phyloP scores from a whole-genome alignment of 164 flowering plant genomes.

The Tetrastigma voinierianum region DNA sequence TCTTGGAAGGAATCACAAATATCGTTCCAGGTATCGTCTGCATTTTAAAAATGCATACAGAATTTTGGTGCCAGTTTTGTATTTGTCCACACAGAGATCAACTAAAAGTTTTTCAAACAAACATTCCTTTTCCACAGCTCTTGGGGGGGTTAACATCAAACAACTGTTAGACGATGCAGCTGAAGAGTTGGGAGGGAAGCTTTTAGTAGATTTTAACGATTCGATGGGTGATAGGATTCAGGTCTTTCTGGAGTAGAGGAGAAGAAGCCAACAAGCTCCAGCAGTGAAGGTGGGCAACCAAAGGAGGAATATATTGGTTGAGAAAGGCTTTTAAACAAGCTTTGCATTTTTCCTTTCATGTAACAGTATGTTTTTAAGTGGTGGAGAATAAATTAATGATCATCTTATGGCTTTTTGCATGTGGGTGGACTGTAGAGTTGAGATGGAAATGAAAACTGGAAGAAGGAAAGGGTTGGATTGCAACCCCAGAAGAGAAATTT shows the following conservation, averaged over 20 bases:
- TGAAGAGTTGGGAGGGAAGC: constrained; percentile 65
- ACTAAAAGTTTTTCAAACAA: neutral
- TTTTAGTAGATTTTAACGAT: constrained; percentile 73
- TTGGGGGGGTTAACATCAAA: constrained; percentile 89
- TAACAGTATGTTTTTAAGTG: too few species aligned
- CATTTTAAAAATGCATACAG: neutral
- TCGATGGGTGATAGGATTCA: constrained; percentile 82
- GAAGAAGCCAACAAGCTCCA: neutral
- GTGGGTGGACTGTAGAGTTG: too few species aligned
- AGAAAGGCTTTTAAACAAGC: too few species aligned
- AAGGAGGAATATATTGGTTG: too few species aligned
- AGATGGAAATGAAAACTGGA: too few species aligned
- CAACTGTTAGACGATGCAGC: constrained; percentile 66
- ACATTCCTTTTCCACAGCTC: constrained; percentile 41
- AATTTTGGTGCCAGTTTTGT: neutral
- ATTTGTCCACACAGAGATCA: neutral
- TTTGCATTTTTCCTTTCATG: too few species aligned
- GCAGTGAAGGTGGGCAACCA: too few species aligned
- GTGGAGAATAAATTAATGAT: too few species aligned
- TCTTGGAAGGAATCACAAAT: constrained; percentile 84
- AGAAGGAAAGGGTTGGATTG: too few species aligned
- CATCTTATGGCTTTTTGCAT: too few species aligned
- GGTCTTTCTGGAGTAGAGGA: constrained; percentile 83
- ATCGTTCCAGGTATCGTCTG: constrained; percentile 73
- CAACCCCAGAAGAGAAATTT: too few species aligned